phyloP scores from a whole-genome alignment of 306 rosid genomes.

The Phaseolus lunatus region DNA sequence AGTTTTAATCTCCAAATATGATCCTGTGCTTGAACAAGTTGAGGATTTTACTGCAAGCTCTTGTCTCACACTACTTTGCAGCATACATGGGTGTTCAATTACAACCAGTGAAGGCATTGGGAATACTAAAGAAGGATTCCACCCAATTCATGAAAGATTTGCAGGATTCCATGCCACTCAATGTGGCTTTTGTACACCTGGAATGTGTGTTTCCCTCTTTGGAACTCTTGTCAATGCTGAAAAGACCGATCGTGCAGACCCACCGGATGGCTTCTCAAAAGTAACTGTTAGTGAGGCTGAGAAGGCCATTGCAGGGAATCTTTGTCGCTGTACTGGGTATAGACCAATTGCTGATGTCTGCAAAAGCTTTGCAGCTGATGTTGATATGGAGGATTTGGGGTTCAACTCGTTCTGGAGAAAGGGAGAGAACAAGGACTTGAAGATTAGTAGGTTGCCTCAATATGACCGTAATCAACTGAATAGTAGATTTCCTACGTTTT shows the following conservation, averaged over 20 bases:
- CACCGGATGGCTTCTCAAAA: slow-evolving; percentile 83
- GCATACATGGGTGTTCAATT: slow-evolving; percentile 71
- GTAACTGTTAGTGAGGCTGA: slow-evolving; percentile 78
- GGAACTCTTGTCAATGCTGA: slow-evolving; percentile 78
- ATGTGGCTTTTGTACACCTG: slow-evolving; percentile 96
- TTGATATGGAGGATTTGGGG: slow-evolving; percentile 94
- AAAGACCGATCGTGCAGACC: slow-evolving; percentile 59
- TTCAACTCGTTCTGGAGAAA: slow-evolving; percentile 79
- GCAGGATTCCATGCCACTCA: slow-evolving; percentile 92
- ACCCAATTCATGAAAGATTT: slow-evolving; percentile 79
- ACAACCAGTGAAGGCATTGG: slow-evolving; percentile 93
- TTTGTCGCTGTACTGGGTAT: slow-evolving; percentile 96
- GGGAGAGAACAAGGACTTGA: slow-evolving; percentile 58
- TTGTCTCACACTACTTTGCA: slow-evolving; percentile 85
- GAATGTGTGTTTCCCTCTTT: slow-evolving; percentile 84
- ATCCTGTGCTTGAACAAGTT: slow-evolving; percentile 61
- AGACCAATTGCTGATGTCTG: slow-evolving; percentile 91
- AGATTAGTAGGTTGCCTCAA: slow-evolving; percentile 59
- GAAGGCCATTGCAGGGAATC: slow-evolving; percentile 83
- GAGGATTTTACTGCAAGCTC: slow-evolving; percentile 78
- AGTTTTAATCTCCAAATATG: slow-evolving; percentile 82
- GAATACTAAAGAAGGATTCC: slow-evolving; percentile 78
- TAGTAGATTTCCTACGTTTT: slow-evolving; percentile 68
- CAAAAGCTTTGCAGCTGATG: slow-evolving; percentile 86
- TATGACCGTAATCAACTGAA: slow-evolving; percentile 47